Percentiles rank a stretch among this genome's conserved stretches.
Conservation (phyloP, 768 basidiomycete genomes). For the Termitomyces sp. region DNA sequence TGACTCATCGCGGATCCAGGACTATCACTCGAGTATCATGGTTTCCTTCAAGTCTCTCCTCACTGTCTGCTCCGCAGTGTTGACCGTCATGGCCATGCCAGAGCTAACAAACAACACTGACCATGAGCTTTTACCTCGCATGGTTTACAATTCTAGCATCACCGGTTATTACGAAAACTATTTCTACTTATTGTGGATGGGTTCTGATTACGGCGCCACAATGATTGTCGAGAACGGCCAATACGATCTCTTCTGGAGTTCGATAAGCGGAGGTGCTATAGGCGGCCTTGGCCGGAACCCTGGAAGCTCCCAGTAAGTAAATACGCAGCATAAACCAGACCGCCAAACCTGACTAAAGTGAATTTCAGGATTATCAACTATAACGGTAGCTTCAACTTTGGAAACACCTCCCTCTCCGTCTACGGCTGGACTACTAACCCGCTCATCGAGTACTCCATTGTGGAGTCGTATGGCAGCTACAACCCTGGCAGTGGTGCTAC, state of each 20-base stretch:
- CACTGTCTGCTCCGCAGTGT: constrained; percentile 14
- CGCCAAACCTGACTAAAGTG: background rate
- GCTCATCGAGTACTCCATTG: constrained; percentile 43
- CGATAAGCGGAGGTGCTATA: constrained; percentile 26
- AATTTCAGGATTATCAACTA: constrained; percentile 27
- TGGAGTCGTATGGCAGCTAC: constrained; percentile 34
- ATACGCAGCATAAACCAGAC: background rate
- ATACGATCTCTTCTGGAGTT: constrained; percentile 27
- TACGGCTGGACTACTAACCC: constrained; percentile 43
- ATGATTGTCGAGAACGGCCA: constrained; percentile 26
- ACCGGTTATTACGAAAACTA: constrained; percentile 27
- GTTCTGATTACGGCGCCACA: constrained; percentile 21
- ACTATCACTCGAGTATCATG: constrained; percentile 1
- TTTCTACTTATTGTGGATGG: constrained; percentile 34
- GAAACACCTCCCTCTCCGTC: constrained; percentile 37
- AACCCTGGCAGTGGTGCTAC: constrained; percentile 29
- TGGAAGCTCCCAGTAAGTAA: constrained; percentile 22
- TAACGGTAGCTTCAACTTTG: constrained; percentile 29
- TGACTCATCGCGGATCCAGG: background rate
- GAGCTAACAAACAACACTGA: constrained; percentile 10
- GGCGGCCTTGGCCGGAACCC: constrained; percentile 35
- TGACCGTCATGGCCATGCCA: constrained; percentile 12
- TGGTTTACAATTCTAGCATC: constrained; percentile 14
- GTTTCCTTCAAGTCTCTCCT: constrained; percentile 8
- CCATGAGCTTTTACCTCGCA: constrained; percentile 10